phyloP scores from a whole-genome alignment of 805 yeast genomes.

The Pichia nanzhaoensis region DNA sequence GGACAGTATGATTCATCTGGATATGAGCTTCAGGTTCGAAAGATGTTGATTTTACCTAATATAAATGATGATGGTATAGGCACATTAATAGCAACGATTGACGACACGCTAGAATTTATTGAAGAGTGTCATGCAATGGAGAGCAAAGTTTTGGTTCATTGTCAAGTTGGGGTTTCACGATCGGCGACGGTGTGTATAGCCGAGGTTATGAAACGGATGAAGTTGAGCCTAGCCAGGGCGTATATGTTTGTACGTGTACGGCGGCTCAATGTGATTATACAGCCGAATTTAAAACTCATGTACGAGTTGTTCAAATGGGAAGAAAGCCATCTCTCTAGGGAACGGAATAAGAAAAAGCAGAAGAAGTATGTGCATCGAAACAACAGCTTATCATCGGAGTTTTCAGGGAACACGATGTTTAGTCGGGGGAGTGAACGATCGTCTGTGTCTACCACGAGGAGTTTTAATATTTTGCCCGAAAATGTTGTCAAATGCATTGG shows the following conservation, averaged over 20 bases:
- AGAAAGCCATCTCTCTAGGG: constrained; percentile 27
- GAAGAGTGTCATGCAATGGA: constrained; percentile 41
- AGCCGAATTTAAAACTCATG: constrained; percentile 88
- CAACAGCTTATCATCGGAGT: constrained; percentile 16
- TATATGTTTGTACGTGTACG: constrained; percentile 86
- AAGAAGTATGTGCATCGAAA: background rate
- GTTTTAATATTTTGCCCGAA: constrained; percentile 12
- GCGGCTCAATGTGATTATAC: constrained; percentile 85
- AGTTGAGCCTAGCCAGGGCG: constrained; percentile 65
- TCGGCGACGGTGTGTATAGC: constrained; percentile 96
- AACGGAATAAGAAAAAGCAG: background rate
- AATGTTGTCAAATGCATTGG: constrained; percentile 6
- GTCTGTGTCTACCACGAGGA: constrained; percentile 22
- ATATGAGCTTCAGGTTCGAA: constrained; percentile 30
- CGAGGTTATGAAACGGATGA: constrained; percentile 77
- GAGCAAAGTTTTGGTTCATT: constrained; percentile 70
- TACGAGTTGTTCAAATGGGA: constrained; percentile 79
- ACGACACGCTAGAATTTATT: constrained; percentile 58
- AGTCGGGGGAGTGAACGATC: constrained; percentile 19
- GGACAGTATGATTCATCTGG: constrained; percentile 16
- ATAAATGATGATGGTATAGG: constrained; percentile 91
- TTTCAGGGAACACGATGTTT: constrained; percentile 16
- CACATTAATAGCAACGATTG: constrained; percentile 54
- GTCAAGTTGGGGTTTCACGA: constrained; percentile 92
- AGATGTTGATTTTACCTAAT: constrained; percentile 59